Percentiles rank a stretch among this genome's conserved stretches.
phyloP scores from a whole-genome alignment of 768 basidiomycete genomes.

The Pholiota microspora region DNA sequence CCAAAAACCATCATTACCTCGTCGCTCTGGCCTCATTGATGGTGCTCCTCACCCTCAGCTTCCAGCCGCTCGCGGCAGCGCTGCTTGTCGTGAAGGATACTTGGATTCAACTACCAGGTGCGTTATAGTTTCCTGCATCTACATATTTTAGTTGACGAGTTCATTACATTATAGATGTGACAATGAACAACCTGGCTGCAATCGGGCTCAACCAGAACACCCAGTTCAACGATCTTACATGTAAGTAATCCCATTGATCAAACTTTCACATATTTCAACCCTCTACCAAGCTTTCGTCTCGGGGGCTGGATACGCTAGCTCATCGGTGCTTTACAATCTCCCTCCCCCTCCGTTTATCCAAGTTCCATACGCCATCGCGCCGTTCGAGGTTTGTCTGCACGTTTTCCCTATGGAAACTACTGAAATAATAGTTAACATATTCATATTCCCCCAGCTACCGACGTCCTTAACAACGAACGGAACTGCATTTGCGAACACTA shows the following conservation, averaged over 20 bases:
- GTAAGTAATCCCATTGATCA: constrained; percentile 25
- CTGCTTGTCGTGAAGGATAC: constrained; percentile 46
- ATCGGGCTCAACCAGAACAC: constrained; percentile 44
- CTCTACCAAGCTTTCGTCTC: constrained; percentile 42
- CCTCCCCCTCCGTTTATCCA: constrained; percentile 44
- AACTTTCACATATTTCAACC: not conserved
- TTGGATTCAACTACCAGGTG: constrained; percentile 41
- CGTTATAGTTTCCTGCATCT: too few species aligned
- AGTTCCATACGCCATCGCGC: constrained; percentile 42
- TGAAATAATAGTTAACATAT: not conserved
- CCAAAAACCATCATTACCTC: constrained; percentile 46
- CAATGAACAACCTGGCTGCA: constrained; percentile 32
- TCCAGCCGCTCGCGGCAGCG: constrained; percentile 54
- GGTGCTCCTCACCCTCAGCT: constrained; percentile 43
- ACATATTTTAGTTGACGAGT: not conserved
- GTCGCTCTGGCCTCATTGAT: constrained; percentile 49
- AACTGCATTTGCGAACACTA: constrained; percentile 46
- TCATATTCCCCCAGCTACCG: constrained; percentile 33
- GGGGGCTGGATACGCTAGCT: constrained; percentile 54
- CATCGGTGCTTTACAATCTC: constrained; percentile 45
- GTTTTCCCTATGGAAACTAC: not conserved
- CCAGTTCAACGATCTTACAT: constrained; percentile 46
- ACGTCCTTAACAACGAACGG: constrained; percentile 36
- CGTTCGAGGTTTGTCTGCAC: constrained; percentile 37
- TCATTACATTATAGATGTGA: constrained; percentile 28